A percentile compares a stretch with the other conserved stretches of the same genome.
Conservation (phyloP, 202 grass and related monocot genomes). For the Carex arenaria region DNA sequence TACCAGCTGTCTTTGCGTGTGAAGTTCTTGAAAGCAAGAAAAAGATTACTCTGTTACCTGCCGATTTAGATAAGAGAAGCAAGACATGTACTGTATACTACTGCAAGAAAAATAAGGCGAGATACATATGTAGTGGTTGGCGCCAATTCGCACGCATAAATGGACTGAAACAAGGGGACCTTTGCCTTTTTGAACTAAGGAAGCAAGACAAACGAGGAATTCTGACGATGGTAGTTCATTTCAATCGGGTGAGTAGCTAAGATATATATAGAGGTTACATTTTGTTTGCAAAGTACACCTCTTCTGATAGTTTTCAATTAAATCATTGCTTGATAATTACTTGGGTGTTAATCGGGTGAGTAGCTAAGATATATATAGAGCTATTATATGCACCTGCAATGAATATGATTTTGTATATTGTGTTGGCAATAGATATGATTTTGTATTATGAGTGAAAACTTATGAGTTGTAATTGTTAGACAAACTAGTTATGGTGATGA, state of each 20-base stretch:
- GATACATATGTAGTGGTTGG: not conserved
- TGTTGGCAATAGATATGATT: no score
- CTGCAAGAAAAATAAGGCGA: not conserved
- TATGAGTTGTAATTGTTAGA: no score
- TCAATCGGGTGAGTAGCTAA: not conserved
- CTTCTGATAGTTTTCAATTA: not conserved
- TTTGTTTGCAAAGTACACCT: not conserved
- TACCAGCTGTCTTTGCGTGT: not conserved
- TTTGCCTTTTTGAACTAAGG: constrained; percentile 6
- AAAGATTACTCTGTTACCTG: not conserved
- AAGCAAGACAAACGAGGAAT: not conserved
- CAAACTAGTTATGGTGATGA: no score
- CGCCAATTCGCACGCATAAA: not conserved
- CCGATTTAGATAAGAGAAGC: not conserved
- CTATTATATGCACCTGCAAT: not conserved
- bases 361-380: no score
- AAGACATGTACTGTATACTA: not conserved
- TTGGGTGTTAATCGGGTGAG: not conserved
- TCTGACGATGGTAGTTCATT: constrained; percentile 4
- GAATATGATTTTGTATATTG: no score
- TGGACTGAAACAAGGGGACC: constrained; percentile 1
- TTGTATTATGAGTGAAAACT: no score
- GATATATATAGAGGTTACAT: not conserved
- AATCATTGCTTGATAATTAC: not conserved
- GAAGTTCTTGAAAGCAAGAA: not conserved